phyloP scores from a whole-genome alignment of 2,329 filamentous ascomycete genomes.

The Xylaria hypoxylon region DNA sequence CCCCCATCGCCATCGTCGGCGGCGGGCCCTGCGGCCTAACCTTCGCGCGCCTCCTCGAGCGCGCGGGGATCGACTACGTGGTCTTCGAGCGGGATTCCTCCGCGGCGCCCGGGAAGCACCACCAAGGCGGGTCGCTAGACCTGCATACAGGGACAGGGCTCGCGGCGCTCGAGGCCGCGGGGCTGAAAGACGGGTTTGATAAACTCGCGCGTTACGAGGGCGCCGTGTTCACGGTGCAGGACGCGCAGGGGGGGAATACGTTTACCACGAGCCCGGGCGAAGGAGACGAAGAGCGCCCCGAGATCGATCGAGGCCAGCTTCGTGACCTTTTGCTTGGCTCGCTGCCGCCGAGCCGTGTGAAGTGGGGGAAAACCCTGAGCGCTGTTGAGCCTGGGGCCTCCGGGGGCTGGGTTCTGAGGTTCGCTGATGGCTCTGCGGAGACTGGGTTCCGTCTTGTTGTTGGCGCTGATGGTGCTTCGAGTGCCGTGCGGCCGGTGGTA shows the following conservation, averaged over 20 bases:
- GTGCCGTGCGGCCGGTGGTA: conserved; percentile 48
- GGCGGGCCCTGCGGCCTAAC: conserved; percentile 40
- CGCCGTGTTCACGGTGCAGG: conserved; percentile 30
- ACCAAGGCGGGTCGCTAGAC: conserved; percentile 58
- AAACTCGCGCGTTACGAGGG: conserved; percentile 39
- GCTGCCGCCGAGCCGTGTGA: conserved; percentile 28
- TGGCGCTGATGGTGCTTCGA: conserved; percentile 55
- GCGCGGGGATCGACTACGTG: conserved; percentile 28
- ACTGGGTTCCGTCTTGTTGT: conserved; percentile 50
- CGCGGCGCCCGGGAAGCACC: background rate
- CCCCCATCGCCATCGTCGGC: conserved; percentile 41
- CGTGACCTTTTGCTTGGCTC: conserved; percentile 36
- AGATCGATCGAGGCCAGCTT: conserved; percentile 42
- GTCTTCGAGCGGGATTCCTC: conserved; percentile 39
- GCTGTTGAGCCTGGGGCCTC: conserved; percentile 43
- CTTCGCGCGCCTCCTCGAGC: conserved; percentile 36
- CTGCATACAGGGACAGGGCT: conserved; percentile 51
- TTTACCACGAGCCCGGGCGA: background rate
- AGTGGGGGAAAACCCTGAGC: conserved; percentile 37
- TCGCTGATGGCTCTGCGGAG: conserved; percentile 31
- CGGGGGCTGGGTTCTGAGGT: conserved; percentile 20
- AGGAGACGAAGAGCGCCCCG: conserved; percentile 29
- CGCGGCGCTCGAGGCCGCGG: conserved; percentile 45
- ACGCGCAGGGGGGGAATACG: conserved; percentile 14
- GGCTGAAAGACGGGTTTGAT: conserved; percentile 45